Evolutionary conservation across 1,284 basidiomycete genomes (phyloP).

Genomic region (Pseudozyma hubeiensis): DNA sequence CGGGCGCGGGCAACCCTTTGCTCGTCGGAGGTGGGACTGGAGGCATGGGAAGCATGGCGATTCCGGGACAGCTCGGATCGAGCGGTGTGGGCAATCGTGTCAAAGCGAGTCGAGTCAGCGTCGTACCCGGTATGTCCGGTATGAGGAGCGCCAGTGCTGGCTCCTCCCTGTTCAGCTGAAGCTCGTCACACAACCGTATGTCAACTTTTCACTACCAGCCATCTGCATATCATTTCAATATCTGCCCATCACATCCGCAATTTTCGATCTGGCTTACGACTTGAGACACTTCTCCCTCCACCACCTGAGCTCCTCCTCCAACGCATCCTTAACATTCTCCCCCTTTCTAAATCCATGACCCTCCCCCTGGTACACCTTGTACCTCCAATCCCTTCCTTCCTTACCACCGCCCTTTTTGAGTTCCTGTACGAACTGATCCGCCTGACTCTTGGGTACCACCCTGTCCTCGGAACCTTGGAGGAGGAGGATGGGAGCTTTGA

Average conservation of each 20-base stretch:
- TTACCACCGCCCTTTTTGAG: constrained; percentile 33
- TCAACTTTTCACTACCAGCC: no score
- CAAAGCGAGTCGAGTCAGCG: constrained; percentile 25
- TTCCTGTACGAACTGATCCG: constrained; percentile 68
- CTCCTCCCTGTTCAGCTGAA: constrained; percentile 11
- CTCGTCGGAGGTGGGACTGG: not conserved
- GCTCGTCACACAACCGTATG: no score
- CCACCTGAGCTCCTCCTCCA: constrained; percentile 37
- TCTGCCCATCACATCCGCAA: not conserved
- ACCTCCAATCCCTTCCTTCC: constrained; percentile 30
- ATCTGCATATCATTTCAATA: not conserved
- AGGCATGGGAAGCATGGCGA: not conserved
- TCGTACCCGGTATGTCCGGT: not conserved
- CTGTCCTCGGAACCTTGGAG: constrained; percentile 73
- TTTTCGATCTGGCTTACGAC: not conserved
- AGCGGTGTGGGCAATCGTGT: constrained; percentile 30
- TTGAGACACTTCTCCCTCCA: constrained; percentile 15
- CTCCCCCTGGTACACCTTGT: constrained; percentile 55
- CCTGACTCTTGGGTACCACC: constrained; percentile 75
- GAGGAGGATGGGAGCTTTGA: constrained; percentile 73
- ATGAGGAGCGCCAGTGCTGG: constrained; percentile 1
- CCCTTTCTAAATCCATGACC: constrained; percentile 49
- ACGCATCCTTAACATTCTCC: constrained; percentile 34
- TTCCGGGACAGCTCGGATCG: constrained; percentile 15
- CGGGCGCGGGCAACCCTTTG: constrained; percentile 1